These are phyloP conservation scores for Rhodotorula sp. DNA, from an alignment of 1,284 basidiomycete species.

Conservation along the genomic window DNA sequence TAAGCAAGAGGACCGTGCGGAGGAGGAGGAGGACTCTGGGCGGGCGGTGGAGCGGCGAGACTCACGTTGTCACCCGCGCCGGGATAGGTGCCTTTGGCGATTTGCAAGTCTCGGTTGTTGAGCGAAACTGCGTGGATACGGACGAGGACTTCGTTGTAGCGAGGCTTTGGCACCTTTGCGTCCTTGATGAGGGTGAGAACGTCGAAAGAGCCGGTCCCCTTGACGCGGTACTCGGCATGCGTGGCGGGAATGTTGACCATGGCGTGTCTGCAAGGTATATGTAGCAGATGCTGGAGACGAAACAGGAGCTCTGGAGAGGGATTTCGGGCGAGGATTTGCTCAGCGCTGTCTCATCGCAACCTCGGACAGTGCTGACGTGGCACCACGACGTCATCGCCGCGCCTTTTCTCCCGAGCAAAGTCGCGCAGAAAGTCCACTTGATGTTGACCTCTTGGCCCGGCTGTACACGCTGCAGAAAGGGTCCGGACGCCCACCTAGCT, in stretches of 20 bases:
- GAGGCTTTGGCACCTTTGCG: neutral
- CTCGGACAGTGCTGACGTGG: too few species aligned
- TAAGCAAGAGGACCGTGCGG: neutral
- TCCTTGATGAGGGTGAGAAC: neutral
- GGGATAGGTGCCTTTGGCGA: conserved; percentile 46
- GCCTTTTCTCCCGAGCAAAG: too few species aligned
- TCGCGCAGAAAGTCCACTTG: too few species aligned
- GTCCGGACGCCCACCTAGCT: too few species aligned
- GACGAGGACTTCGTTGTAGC: conserved; percentile 36
- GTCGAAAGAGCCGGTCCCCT: conserved; percentile 1
- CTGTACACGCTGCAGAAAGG: too few species aligned
- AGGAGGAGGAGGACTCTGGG: neutral
- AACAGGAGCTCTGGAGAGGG: neutral
- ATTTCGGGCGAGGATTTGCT: too few species aligned
- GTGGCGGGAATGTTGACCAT: neutral
- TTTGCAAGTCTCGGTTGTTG: conserved; percentile 49
- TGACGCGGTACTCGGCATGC: conserved; percentile 1
- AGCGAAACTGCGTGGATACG: conserved; percentile 48
- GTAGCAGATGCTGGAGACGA: neutral
- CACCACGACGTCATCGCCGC: too few species aligned
- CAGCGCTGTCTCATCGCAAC: too few species aligned
- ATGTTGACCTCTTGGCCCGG: too few species aligned
- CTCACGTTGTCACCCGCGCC: conserved; percentile 43
- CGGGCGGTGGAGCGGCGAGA: too few species aligned
- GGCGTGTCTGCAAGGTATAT: too few species aligned